These are phyloP conservation scores for Coniferiporia sulphurascens DNA, from an alignment of 1,284 basidiomycete species.

Conservation along the genomic window DNA sequence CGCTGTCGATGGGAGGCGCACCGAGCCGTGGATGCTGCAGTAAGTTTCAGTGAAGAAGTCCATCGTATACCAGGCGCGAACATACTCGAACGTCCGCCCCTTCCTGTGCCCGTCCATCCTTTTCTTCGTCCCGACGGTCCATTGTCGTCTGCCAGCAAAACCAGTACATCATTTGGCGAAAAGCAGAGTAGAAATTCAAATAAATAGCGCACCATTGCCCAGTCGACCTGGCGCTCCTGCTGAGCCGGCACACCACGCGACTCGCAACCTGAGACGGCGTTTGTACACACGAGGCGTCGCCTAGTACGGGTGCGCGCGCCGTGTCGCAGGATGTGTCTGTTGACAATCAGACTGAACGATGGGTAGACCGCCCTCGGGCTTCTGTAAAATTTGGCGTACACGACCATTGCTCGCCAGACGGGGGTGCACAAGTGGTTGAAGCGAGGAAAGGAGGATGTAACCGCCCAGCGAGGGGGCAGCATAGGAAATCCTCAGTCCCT, in stretches of 20 bases:
- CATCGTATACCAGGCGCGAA: neutral
- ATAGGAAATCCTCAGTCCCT: neutral
- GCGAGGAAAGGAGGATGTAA: neutral
- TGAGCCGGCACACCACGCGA: neutral
- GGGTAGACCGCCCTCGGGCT: neutral
- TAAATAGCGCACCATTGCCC: neutral
- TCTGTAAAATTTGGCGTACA: neutral
- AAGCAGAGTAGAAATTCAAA: neutral
- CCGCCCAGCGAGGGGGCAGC: neutral
- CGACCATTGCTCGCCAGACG: neutral
- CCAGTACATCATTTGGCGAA: neutral
- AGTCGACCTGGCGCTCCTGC: neutral
- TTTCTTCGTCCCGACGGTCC: neutral
- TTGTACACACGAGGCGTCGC: neutral
- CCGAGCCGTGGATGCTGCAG: neutral
- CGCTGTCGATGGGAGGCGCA: neutral
- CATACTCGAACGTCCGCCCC: neutral
- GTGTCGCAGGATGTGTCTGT: neutral
- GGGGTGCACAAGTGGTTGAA: neutral
- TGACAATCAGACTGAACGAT: neutral
- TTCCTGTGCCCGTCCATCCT: neutral
- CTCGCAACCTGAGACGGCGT: neutral
- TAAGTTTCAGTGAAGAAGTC: neutral
- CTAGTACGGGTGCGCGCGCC: neutral
- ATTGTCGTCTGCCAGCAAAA: neutral